Evolutionary conservation across 768 basidiomycete genomes (phyloP).

Genomic region (Hericium rajendrae): DNA sequence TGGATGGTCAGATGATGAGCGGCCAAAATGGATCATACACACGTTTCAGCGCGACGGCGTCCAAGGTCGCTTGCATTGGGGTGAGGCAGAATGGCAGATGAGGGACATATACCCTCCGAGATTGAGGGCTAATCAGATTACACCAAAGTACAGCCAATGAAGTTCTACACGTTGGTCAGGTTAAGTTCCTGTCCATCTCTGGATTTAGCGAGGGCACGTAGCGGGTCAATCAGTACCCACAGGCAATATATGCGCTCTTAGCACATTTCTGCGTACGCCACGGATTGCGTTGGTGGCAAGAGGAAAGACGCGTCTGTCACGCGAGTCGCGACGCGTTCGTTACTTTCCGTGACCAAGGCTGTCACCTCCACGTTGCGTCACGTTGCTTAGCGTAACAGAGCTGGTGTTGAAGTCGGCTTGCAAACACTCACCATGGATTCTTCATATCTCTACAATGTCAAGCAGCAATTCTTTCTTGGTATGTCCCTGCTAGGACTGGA

Average conservation of each 20-base stretch:
- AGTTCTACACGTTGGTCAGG: neutral
- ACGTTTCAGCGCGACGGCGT: constrained; percentile 45
- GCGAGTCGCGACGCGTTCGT: neutral
- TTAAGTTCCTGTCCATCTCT: too few species aligned
- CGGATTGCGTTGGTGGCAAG: too few species aligned
- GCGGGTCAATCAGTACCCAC: too few species aligned
- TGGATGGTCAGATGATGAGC: neutral
- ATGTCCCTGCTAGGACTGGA: constrained; percentile 1
- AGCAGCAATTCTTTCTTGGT: constrained; percentile 74
- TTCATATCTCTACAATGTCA: constrained; percentile 55
- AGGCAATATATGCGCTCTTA: too few species aligned
- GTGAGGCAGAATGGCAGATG: neutral
- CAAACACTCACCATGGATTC: constrained; percentile 37
- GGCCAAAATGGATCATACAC: constrained; percentile 4
- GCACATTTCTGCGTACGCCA: too few species aligned
- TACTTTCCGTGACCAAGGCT: neutral
- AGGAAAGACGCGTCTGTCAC: neutral
- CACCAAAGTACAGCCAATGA: neutral
- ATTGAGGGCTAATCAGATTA: neutral
- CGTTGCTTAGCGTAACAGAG: neutral
- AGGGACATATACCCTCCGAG: constrained; percentile 19
- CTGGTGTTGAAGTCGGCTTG: neutral
- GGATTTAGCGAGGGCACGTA: too few species aligned
- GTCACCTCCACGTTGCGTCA: neutral
- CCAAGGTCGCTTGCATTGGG: constrained; percentile 61